phyloP scores from a whole-genome alignment of 2,329 filamentous ascomycete genomes.

The Colletotrichum navitas region DNA sequence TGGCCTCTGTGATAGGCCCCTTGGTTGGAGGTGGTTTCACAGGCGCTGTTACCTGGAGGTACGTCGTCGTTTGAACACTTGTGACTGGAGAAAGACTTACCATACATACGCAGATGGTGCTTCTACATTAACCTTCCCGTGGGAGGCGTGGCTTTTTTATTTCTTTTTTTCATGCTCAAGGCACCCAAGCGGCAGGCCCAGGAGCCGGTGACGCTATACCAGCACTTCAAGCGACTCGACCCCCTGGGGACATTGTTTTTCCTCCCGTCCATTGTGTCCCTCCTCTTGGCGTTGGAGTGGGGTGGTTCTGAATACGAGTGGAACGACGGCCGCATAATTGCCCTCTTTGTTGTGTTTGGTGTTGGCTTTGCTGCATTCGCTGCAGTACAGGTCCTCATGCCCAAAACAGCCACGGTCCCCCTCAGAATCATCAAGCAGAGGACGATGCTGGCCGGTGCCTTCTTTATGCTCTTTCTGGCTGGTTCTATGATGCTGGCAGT shows the following conservation, averaged over 20 bases:
- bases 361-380: conserved; percentile 61
- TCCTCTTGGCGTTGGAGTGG: conserved; percentile 75
- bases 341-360: conserved; percentile 65
- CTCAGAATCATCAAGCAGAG: conserved; percentile 66
- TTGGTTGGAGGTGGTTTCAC: conserved; percentile 68
- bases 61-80: conserved; percentile 10
- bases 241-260: conserved; percentile 71
- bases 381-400: conserved; percentile 64
- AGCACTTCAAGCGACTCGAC: conserved; percentile 67
- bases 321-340: conserved; percentile 65
- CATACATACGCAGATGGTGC: conserved; percentile 58
- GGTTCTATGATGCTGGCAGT: conserved; percentile 67
- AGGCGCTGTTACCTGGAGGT: conserved; percentile 61
- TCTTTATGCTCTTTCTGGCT: conserved; percentile 61
- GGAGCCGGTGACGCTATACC: conserved; percentile 49
- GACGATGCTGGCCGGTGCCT: conserved; percentile 63
- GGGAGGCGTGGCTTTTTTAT: conserved; percentile 62
- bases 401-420: conserved; percentile 69
- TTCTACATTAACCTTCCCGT: conserved; percentile 72
- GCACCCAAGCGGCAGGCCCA: conserved; percentile 51
- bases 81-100: background rate
- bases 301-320: conserved; percentile 67
- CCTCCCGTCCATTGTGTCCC: conserved; percentile 69
- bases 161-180: conserved; percentile 63
- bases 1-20: conserved; percentile 66